Evolutionary conservation across 768 basidiomycete species (phyloP), one percentile per base, ranked within the genome.

Genomic region (Termitomyces sp.): DNA sequence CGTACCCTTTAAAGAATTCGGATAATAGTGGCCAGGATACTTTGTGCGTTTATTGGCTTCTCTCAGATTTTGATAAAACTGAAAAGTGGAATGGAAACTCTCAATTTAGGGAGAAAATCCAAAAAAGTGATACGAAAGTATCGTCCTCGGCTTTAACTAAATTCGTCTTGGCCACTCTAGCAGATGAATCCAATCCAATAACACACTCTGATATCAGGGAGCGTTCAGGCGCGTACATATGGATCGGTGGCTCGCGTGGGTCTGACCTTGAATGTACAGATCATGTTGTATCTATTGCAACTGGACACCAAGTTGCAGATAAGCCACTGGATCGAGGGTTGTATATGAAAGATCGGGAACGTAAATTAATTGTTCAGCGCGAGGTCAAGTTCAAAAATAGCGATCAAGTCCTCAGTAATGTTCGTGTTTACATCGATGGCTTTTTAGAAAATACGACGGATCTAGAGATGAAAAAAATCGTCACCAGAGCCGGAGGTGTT

Each of bases 391-490:
- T 72, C 68, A 64, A 64, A 54, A 58, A 56, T 63, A 56, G 29
- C 37, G 44, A 58, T 62, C 70, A 73, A 61, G 62, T 77, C 29
- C 64, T 79, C 71, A 66, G 65, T 58, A 74, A 81, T 62, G 78
- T 83, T 48, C 77, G 78, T 51, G 74, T 84, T n/a, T 89, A 89
- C 61, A 85, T 90, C 65, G 77, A 85, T 62, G 91, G 88, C 0
- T 90, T 83, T 65, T 73, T 90, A 57, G 76, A 75, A 31, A 78
- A 79, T 45, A 90, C 88, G 22, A 93, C 90, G 1, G 90, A 92
- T 66, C 81, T 87, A 51, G 90, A 93, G 70, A 84, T 94, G 76
- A 92, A 85, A 71, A 75, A 81, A 62, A 72, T 86, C 15, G 76
- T 93, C 9, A 67, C 74, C n/a, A 72, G 79, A 44, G 86, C 84